A percentile compares a stretch with the other conserved stretches of the same genome.
Evolutionary conservation across 2,329 filamentous ascomycete genomes (phyloP).

Genomic region (Alternaria alternata): DNA sequence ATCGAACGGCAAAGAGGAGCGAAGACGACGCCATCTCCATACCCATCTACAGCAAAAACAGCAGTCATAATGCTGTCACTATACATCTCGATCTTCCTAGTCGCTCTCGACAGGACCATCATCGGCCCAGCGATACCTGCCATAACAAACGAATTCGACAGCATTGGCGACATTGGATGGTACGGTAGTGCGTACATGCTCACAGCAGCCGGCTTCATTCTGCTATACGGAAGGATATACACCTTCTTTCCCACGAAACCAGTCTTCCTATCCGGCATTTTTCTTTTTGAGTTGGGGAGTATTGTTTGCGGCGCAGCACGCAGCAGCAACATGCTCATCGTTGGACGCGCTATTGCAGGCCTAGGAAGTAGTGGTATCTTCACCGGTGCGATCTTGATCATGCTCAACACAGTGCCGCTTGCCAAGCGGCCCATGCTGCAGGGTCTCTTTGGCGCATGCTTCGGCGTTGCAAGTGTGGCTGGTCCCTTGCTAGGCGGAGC

Average conservation of each 20-base stretch:
- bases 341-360: conserved; percentile 43
- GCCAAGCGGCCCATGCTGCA: conserved; percentile 53
- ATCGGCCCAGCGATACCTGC: conserved; percentile 56
- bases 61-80: conserved; percentile 41
- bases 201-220: conserved; percentile 51
- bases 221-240: conserved; percentile 57
- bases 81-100: conserved; percentile 45
- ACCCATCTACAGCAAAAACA: conserved; percentile 37
- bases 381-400: conserved; percentile 45
- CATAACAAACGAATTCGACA: conserved; percentile 56
- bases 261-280: conserved; percentile 59
- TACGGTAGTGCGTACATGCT: conserved; percentile 53
- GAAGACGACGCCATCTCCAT: conserved; percentile 10
- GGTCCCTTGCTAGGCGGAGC: conserved; percentile 57
- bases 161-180: conserved; percentile 55
- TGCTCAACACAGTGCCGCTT: conserved; percentile 49
- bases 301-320: conserved; percentile 60
- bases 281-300: conserved; percentile 61
- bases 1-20: conserved; percentile 7
- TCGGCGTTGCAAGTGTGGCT: conserved; percentile 51
- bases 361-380: conserved; percentile 44
- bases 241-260: conserved; percentile 60
- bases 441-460: conserved; percentile 51
- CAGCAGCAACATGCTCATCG: conserved; percentile 38
- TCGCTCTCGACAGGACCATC: conserved; percentile 54